phyloP scores from a whole-genome alignment of 805 yeast genomes.

The Saturnispora dispora region DNA sequence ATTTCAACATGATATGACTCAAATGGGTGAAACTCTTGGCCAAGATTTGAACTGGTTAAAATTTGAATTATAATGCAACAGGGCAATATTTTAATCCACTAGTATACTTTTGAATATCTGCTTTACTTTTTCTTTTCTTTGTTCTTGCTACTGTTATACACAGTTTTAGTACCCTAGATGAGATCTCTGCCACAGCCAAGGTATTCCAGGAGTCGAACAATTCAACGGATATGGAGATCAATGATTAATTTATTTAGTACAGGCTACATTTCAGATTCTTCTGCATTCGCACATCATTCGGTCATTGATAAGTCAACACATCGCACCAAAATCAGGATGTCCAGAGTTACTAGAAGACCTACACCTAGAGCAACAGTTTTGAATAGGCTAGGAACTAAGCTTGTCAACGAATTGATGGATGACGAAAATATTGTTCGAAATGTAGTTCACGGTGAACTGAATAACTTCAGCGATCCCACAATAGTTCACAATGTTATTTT shows the following conservation, averaged over 20 bases:
- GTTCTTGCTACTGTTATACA: neutral
- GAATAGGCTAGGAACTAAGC: conserved; percentile 16
- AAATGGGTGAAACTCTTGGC: conserved; percentile 27
- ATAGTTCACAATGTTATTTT: conserved; percentile 1
- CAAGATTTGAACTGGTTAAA: conserved; percentile 33
- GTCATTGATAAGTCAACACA: conserved; percentile 17
- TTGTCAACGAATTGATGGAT: conserved; percentile 20
- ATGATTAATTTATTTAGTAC: conserved; percentile 25
- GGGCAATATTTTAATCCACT: neutral
- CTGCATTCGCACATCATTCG: conserved; percentile 21
- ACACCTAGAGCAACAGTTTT: conserved; percentile 23
- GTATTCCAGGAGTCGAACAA: conserved; percentile 26
- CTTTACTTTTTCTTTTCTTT: neutral
- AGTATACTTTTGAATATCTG: neutral
- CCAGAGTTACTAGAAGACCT: conserved; percentile 25
- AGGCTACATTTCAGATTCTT: conserved; percentile 28
- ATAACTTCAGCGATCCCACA: neutral
- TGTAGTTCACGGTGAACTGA: conserved; percentile 7
- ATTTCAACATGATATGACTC: conserved; percentile 19
- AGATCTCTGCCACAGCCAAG: conserved; percentile 32
- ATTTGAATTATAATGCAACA: conserved; percentile 16
- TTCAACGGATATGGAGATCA: conserved; percentile 27
- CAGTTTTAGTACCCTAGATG: conserved; percentile 14
- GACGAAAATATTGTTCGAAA: conserved; percentile 13
- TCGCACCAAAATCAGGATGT: conserved; percentile 25